Base-by-base conservation (phyloP, 1,284 basidiomycete genomes). In the Melampsora larici-populina region DNA sequence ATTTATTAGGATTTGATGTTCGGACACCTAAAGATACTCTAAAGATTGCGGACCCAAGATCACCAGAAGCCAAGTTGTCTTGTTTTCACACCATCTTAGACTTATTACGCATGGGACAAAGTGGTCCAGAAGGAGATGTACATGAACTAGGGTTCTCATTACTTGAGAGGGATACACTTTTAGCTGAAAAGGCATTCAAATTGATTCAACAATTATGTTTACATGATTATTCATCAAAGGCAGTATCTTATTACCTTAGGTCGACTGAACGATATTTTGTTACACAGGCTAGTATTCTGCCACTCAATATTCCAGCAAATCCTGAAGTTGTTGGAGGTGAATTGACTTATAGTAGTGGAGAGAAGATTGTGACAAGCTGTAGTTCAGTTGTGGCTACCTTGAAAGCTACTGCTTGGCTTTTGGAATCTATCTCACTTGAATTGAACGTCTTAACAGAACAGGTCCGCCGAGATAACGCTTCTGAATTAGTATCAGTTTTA, bases 191-290 rank as follows among this genome's bases (percentile, higher is more conserved):
- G 79, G 91, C 91, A 81, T 94, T 94, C 81, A 88, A 88, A 62
- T 87, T 98, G 62, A 85, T 99, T 17, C 88, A 92, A 82, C 91
- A 96, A 79, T 88, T 99, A 0, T 97, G 93, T 85, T 87, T 90
- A 8, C 92, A 97, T 83, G 88, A 91, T 0, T 87, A 89, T 66
- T 97, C 95, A 0, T 92, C 91, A 7, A 89, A 90, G 33, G 88
- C 91, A 51, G 90, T 90, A 15, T 90, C 93, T 85, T 89, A 93
- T 0, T 98, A 97, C 83, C 87, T 98, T 60, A 90, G 94, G 58
- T 92, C 91, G 2, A 88, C 90, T 29, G 92, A 95, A 83, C 90
- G 94, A 81, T 98, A 95, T 86, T 93, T 96, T 81, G 89, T 89
- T 1, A 88, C 90, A 8, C 94, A 97, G 83, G 87, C 97, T 26